Evolutionary conservation across 805 yeast genomes (phyloP), one percentile per base, ranked within the genome.

Genomic region (Suhomyces canberraensis): DNA sequence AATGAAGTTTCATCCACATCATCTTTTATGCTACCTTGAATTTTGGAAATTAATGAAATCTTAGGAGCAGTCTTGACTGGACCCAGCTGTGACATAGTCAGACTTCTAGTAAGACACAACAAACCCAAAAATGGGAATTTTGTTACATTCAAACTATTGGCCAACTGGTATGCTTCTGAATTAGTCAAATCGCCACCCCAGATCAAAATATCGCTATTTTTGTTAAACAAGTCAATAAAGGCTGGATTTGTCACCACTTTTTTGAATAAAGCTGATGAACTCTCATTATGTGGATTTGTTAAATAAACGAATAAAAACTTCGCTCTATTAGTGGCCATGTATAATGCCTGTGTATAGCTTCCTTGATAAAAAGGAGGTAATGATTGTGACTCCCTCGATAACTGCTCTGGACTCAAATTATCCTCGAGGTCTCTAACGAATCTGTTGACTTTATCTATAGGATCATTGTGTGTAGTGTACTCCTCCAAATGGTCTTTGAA

Each of bases 151-250:
- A 90, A 72, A 25, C 82, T 78, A 51, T 84, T 81, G 0, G 95
- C 84, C 11, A 88, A 80, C 49, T 87, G 95, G 52, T 77, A 80
- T 1, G 91, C 86, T 57, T 91, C 98, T 15, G 89, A 78, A 39
- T 79, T 79, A n/a, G 75, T 73, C 16, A 84, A 76, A 52, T 86
- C 82, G 7, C 96, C 96, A 28, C 90, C 95, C 98, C 98, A 91
- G 2, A 86, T 60, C 3, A 86, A 46, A 2, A 81, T 55, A 30
- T 84, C 73, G 31, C 71, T 73, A 71, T 66, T 25, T n/a, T 44
- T 40, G 13, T 52, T 37, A 31, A 64, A 65, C 2, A 64, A 36
- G 4, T 66, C 57, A 11, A 75, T 61, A 36, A 85, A 77, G 17
- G 56, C 58, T 2, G 68, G 71, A 40, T 75, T 67, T 29, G 79